Evolutionary conservation across 805 yeast species (phyloP).

Genomic region (Lachancea sp.): DNA sequence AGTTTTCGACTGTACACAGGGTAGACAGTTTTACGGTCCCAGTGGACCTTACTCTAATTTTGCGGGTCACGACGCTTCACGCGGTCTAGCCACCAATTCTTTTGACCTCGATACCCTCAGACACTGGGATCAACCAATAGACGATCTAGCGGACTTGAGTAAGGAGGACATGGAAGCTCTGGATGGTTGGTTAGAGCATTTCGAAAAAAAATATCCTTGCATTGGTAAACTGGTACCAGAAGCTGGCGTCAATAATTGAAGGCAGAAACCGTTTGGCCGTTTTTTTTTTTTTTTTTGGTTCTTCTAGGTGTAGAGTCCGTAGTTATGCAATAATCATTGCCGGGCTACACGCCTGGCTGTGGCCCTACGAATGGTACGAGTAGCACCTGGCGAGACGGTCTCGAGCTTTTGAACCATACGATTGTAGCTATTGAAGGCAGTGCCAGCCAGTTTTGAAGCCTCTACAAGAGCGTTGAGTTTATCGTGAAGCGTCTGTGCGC

Average conservation of each 20-base stretch:
- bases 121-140: constrained; percentile 72
- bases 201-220: constrained; percentile 70
- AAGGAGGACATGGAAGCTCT: constrained; percentile 58
- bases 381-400: constrained; percentile 7
- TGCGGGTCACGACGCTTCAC: constrained; percentile 93
- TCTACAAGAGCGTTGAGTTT: constrained; percentile 3
- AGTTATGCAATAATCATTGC: neutral
- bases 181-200: constrained; percentile 80
- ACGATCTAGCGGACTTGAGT: constrained; percentile 54
- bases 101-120: constrained; percentile 66
- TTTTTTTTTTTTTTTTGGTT: neutral
- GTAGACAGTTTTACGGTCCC: constrained; percentile 87
- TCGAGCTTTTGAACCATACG: constrained; percentile 6
- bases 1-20: constrained; percentile 76
- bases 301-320: neutral
- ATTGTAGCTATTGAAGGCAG: constrained; percentile 5
- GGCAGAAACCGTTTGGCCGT: neutral
- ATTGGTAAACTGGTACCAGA: constrained; percentile 65
- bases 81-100: constrained; percentile 85
- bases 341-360: constrained; percentile 1
- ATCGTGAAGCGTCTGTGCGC: neutral
- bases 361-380: constrained; percentile 1
- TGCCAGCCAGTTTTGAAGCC: constrained; percentile 5
- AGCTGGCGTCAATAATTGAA: constrained; percentile 24
- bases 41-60: constrained; percentile 91